Conservation (phyloP, 2,329 filamentous ascomycete genomes). For the Acarospora socialis region DNA sequence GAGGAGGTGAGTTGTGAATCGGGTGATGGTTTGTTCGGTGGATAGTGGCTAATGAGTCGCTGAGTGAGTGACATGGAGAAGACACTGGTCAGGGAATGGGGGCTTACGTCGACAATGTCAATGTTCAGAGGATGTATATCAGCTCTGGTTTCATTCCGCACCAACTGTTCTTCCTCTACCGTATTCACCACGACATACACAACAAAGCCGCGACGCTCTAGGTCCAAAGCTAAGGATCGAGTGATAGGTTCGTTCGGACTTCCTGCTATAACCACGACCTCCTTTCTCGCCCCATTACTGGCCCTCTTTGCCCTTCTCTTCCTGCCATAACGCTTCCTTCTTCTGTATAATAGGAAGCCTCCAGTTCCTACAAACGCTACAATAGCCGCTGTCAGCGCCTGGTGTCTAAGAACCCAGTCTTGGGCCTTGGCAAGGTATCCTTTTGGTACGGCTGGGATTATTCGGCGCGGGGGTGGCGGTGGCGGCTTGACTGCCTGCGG, state of each 20-base stretch:
- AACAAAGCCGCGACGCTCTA: slow-evolving; percentile 84
- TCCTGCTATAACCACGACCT: slow-evolving; percentile 82
- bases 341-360: slow-evolving; percentile 42
- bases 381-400: slow-evolving; percentile 56
- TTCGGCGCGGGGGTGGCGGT: no score
- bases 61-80: slow-evolving; percentile 5
- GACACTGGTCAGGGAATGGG: slow-evolving; percentile 7
- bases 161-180: slow-evolving; percentile 68
- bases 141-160: slow-evolving; percentile 59
- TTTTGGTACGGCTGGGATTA: slow-evolving; percentile 18
- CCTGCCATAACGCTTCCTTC: slow-evolving; percentile 42
- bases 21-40: slow-evolving; percentile 35
- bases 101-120: slow-evolving; percentile 63
- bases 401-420: slow-evolving; percentile 59
- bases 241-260: slow-evolving; percentile 73
- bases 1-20: slow-evolving; percentile 55
- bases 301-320: slow-evolving; percentile 67
- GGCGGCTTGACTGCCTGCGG: slow-evolving; percentile 19
- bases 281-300: slow-evolving; percentile 67
- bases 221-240: slow-evolving; percentile 65
- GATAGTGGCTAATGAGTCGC: neutral
- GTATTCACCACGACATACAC: slow-evolving; percentile 80
- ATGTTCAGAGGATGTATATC: slow-evolving; percentile 74
- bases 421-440: slow-evolving; percentile 44
- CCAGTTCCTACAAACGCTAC: slow-evolving; percentile 57